A percentile compares a stretch with the other conserved stretches of the same genome.
Conservation (phyloP, 2,329 filamentous ascomycete genomes). For the Dryadomyces quercivorus region DNA sequence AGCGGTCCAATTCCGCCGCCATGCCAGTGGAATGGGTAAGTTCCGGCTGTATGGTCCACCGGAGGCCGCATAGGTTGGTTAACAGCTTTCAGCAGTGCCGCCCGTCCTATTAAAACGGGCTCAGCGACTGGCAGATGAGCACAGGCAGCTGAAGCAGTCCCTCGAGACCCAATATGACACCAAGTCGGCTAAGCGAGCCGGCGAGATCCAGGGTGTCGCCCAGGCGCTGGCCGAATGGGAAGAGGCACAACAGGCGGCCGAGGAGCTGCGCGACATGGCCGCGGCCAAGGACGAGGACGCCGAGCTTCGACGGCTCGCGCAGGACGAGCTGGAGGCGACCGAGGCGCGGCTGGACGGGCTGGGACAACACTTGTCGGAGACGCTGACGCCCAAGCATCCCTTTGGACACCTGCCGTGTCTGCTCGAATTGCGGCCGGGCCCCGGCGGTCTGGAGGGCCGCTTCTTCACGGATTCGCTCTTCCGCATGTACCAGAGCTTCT, state of each 20-base stretch:
- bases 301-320: slow-evolving; percentile 66
- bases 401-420: slow-evolving; percentile 86
- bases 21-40: slow-evolving; percentile 34
- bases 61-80: background rate
- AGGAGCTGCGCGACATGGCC: slow-evolving; percentile 40
- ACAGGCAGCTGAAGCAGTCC: slow-evolving; percentile 37
- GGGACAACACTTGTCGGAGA: slow-evolving; percentile 56
- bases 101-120: slow-evolving; percentile 48
- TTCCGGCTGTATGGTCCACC: background rate
- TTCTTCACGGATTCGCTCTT: slow-evolving; percentile 82
- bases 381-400: slow-evolving; percentile 76
- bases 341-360: slow-evolving; percentile 48
- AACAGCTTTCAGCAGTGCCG: slow-evolving; percentile 24
- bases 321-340: slow-evolving; percentile 68
- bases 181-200: slow-evolving; percentile 44
- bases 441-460: slow-evolving; percentile 80
- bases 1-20: slow-evolving; percentile 22
- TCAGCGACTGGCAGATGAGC: slow-evolving; percentile 42
- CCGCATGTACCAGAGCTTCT: slow-evolving; percentile 74
- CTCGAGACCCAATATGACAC: slow-evolving; percentile 44
- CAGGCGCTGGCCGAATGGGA: slow-evolving; percentile 48
- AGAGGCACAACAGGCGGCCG: slow-evolving; percentile 35
- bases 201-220: slow-evolving; percentile 47
- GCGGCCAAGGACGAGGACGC: slow-evolving; percentile 41
- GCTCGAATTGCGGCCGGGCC: slow-evolving; percentile 82